A percentile compares a stretch with the other conserved stretches of the same genome.
These are phyloP conservation scores for Boechera stricta DNA, from an alignment of 345 rosid species.

Conservation along the genomic window DNA sequence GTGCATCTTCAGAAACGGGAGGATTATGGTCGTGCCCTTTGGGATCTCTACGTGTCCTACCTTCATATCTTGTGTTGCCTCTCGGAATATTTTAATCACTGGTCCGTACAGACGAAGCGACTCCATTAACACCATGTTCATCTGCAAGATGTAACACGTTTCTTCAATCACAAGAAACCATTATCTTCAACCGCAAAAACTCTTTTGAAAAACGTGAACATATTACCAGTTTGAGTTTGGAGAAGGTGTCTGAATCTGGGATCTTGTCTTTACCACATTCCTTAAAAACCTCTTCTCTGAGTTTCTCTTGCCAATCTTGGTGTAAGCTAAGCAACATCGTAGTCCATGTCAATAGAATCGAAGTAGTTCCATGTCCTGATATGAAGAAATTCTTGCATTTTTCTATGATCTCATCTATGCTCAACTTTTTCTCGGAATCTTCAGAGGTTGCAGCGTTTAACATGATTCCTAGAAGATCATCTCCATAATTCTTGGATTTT, in stretches of 20 bases:
- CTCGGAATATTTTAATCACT: conserved; percentile 35
- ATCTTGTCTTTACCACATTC: conserved; percentile 49
- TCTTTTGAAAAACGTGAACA: not conserved
- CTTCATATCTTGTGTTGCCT: conserved; percentile 49
- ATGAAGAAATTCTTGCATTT: conserved; percentile 69
- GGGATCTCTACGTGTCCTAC: conserved; percentile 58
- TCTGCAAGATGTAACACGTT: conserved; percentile 40
- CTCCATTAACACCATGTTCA: conserved; percentile 67
- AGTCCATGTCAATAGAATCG: conserved; percentile 61
- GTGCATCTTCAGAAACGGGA: conserved; percentile 48
- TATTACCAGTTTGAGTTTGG: conserved; percentile 47
- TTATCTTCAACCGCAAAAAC: conserved; percentile 5
- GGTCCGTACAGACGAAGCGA: conserved; percentile 62
- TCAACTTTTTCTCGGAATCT: conserved; percentile 36
- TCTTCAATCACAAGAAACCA: conserved; percentile 11
- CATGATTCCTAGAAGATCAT: conserved; percentile 56
- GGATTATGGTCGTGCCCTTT: conserved; percentile 42
- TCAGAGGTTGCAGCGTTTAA: conserved; percentile 28
- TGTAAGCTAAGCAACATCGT: conserved; percentile 55
- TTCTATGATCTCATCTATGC: conserved; percentile 55
- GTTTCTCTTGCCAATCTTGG: conserved; percentile 63
- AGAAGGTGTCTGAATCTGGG: conserved; percentile 51
- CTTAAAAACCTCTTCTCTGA: conserved; percentile 54
- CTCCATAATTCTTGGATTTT: conserved; percentile 32
- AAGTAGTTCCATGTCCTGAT: conserved; percentile 49